Conservation (phyloP, 2,329 filamentous ascomycete genomes). For the Teratosphaeria nubilosa region DNA sequence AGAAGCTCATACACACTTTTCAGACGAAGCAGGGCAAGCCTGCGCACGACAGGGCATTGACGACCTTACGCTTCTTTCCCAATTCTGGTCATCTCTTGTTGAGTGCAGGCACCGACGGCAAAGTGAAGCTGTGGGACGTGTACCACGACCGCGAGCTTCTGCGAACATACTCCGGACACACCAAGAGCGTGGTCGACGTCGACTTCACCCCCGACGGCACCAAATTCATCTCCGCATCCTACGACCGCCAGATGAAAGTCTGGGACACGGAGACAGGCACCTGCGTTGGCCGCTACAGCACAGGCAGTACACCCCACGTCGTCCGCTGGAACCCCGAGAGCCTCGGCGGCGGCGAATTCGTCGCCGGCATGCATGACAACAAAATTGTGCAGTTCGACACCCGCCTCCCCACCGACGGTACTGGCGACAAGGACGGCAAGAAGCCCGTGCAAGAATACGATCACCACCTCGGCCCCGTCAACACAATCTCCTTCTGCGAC, state of each 20-base stretch:
- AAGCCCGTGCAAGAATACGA: conserved; percentile 93
- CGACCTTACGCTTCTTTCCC: conserved; percentile 83
- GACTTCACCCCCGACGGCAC: conserved; percentile 75
- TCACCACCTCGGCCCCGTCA: conserved; percentile 93
- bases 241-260: conserved; percentile 89
- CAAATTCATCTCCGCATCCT: conserved; percentile 82
- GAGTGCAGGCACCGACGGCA: conserved; percentile 80
- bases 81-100: conserved; percentile 77
- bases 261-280: conserved; percentile 96
- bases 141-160: conserved; percentile 84
- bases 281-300: conserved; percentile 80
- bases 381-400: conserved; percentile 97
- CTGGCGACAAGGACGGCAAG: conserved; percentile 1
- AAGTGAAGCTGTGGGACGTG: conserved; percentile 88
- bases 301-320: conserved; percentile 90
- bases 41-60: conserved; percentile 63
- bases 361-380: conserved; percentile 96
- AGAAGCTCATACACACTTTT: conserved; percentile 87
- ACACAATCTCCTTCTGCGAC: conserved; percentile 94
- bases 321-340: conserved; percentile 81
- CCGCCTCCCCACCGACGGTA: conserved; percentile 45
- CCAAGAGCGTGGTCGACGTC: conserved; percentile 79
- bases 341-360: conserved; percentile 73
- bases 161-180: conserved; percentile 84
- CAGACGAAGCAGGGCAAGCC: conserved; percentile 50